phyloP scores from a whole-genome alignment of 2,329 filamentous ascomycete species.

The Aspergillus flavus region DNA sequence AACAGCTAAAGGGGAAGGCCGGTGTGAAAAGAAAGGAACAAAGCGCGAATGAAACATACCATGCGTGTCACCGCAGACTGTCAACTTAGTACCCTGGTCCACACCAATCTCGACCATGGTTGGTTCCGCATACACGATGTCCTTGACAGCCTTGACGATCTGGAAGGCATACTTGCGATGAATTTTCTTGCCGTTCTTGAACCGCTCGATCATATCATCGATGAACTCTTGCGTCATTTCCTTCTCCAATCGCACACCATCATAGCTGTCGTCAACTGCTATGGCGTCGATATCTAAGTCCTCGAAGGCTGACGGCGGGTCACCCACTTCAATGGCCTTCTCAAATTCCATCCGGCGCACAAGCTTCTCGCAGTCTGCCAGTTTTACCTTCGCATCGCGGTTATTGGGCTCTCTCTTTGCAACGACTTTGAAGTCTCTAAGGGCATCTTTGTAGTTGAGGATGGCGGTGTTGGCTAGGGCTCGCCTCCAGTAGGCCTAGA shows the following conservation, averaged over 20 bases:
- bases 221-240: conserved; percentile 97
- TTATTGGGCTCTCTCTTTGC: conserved; percentile 84
- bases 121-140: conserved; percentile 86
- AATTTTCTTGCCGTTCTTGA: conserved; percentile 94
- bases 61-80: conserved; percentile 96
- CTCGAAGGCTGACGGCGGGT: conserved; percentile 89
- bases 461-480: conserved; percentile 91
- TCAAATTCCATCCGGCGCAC: conserved; percentile 91
- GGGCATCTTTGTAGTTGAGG: conserved; percentile 80
- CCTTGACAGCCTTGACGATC: conserved; percentile 86
- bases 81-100: conserved; percentile 74
- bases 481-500: conserved; percentile 87
- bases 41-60: conserved; percentile 53
- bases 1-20: background rate
- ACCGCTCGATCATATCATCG: conserved; percentile 93
- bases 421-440: conserved; percentile 90
- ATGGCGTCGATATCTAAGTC: conserved; percentile 88
- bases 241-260: conserved; percentile 73
- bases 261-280: conserved; percentile 78
- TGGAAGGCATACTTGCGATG: conserved; percentile 97
- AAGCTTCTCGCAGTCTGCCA: conserved; percentile 91
- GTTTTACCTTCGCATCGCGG: conserved; percentile 86
- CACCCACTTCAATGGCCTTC: conserved; percentile 89
- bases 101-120: conserved; percentile 96
- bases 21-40: background rate